Base-by-base conservation (phyloP, 2,329 filamentous ascomycete species). In the Myriosclerotinia scirpicola region DNA sequence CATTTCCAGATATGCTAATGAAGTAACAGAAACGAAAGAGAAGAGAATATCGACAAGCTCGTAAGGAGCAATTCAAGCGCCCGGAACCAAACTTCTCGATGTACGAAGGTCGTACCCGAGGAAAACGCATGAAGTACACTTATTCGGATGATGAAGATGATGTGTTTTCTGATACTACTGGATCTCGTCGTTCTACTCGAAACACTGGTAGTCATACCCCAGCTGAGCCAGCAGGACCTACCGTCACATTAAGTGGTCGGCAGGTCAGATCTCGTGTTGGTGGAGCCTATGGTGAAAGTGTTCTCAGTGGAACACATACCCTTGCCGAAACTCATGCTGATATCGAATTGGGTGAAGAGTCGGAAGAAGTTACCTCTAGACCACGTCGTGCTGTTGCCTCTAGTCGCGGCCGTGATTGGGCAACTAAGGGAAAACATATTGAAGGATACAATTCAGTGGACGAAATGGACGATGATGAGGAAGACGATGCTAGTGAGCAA, bases 51-150 rank as follows among this genome's bases (percentile, higher is more conserved):
- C 89, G 95, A 20, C 86, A 92, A 76, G 84, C 87, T 73, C 91
- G 92, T 42, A 77, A 77, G 62, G 73, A 94, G 69, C 89, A 91
- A 67, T 98, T 98, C 79, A 85, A 90, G 71, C 87, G 93, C 6
- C 92, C 93, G 7, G 93, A 97, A 73, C 89, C 90, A 12, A 93
- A 93, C 5, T 96, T 94, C 76, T 97, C 93, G 0, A 82, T 96
- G 67, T 99, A 99, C 77, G 95, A 99, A 80, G 95, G 95, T 60
- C 91, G 95, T 64, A 99, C 96, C 6, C 88, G 95, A 67, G 95
- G 95, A 66, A 98, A 99, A 82, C 90, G 94, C 69, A 90, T 96
- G 80, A 96, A 93, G 78, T 99, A 99, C 76, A 99, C 92, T 0
- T 99, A 91, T 76, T 96, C 93, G 0, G 93, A 97, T 63, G 92